Evolutionary conservation across 176 grass and related monocot species (phyloP).

Genomic region (Eleusine indica): DNA sequence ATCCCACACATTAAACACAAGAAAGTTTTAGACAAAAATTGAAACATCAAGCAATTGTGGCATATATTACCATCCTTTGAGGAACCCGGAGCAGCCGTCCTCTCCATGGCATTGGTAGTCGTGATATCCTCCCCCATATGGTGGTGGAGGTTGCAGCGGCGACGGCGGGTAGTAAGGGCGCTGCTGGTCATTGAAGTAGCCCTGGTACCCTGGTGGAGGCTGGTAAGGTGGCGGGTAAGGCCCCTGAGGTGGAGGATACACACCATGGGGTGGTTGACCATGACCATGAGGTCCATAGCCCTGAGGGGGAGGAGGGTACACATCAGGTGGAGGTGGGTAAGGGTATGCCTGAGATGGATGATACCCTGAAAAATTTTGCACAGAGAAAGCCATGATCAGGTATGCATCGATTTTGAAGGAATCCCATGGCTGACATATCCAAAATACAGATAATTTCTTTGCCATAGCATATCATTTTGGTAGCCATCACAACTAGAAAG

Average conservation of each 20-base stretch:
- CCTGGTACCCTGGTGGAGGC: conserved; percentile 48
- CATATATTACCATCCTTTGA: conserved; percentile 49
- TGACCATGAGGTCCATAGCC: background rate
- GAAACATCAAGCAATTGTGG: background rate
- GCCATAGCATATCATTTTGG: background rate
- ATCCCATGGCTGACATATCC: background rate
- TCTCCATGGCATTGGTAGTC: background rate
- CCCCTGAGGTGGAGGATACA: conserved; percentile 38
- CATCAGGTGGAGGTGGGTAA: conserved; percentile 29
- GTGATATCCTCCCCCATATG: background rate
- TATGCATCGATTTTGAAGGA: background rate
- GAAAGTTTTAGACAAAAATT: no score
- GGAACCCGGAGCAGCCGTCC: conserved; percentile 21
- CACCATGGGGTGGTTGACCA: conserved; percentile 15
- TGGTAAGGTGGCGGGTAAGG: conserved; percentile 38
- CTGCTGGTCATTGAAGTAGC: conserved; percentile 46
- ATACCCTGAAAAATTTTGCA: conserved; percentile 29
- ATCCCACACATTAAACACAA: no score
- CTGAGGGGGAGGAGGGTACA: conserved; percentile 34
- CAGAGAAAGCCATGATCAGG: background rate
- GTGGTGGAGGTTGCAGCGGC: background rate
- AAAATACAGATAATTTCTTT: background rate
- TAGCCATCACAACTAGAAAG: background rate
- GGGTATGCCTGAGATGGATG: conserved; percentile 3
- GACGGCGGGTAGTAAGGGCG: conserved; percentile 37